Evolutionary conservation across 108 stramenopile species (phyloP).

Genomic region (Discostella stelligeroides): DNA sequence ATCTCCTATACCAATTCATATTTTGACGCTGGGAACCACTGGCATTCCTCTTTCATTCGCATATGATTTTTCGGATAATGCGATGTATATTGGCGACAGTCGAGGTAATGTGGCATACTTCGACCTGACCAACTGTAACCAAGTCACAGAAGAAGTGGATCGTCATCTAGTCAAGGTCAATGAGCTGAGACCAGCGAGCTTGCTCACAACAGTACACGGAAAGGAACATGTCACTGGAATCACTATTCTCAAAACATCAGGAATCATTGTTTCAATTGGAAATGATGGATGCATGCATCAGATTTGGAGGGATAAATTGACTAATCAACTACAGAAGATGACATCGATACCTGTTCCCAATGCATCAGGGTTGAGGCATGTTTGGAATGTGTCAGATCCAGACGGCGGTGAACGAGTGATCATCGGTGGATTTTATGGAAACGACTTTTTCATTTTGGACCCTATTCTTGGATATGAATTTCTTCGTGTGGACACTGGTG

Average conservation of each 20-base stretch:
- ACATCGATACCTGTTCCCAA: slow-evolving; percentile 39
- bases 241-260: slow-evolving; percentile 23
- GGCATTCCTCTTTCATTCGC: slow-evolving; percentile 64
- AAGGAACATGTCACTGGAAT: slow-evolving; percentile 77
- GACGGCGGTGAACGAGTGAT: slow-evolving; percentile 22
- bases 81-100: slow-evolving; percentile 64
- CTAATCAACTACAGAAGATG: slow-evolving; percentile 22
- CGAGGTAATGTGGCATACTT: slow-evolving; percentile 68
- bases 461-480: slow-evolving; percentile 57
- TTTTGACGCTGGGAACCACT: slow-evolving; percentile 45
- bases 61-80: slow-evolving; percentile 37
- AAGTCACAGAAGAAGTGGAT: no score
- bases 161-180: background rate
- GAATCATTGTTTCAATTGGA: slow-evolving; percentile 62
- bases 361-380: slow-evolving; percentile 37
- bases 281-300: slow-evolving; percentile 76
- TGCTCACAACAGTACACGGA: slow-evolving; percentile 53
- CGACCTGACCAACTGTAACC: slow-evolving; percentile 18
- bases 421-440: slow-evolving; percentile 72
- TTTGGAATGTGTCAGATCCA: slow-evolving; percentile 48
- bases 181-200: slow-evolving; percentile 14
- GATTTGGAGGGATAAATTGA: slow-evolving; percentile 19
- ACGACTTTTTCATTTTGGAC: slow-evolving; percentile 64
- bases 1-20: slow-evolving; percentile 14
- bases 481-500: slow-evolving; percentile 65